Base-by-base conservation (phyloP, 768 basidiomycete genomes). In the Boletus rubescentipes region DNA sequence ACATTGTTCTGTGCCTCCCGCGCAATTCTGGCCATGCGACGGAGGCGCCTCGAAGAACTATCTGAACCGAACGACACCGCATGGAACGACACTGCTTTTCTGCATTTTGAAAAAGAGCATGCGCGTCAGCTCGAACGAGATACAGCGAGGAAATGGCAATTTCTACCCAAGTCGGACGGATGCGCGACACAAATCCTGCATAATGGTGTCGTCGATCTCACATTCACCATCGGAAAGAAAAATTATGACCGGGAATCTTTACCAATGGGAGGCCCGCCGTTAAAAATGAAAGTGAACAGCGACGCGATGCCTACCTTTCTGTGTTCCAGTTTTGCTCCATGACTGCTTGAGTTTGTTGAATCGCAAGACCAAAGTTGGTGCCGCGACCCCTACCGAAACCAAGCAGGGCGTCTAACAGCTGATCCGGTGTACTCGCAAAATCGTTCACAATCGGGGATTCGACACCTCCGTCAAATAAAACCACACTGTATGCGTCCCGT, bases 71-170 rank as follows among this genome's bases (percentile, higher is more conserved):
- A 85, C 0, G 79, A 75, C n/a, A 86, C 79, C 0, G 83, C 63
- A 43, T 85, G 84, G 60, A 85, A 80, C 0, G 83, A 82, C 1
- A 83, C 68, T 0, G 82, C 67, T 68, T 80, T 80, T 12, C 84
- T 85, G 39, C n/a, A 26, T 3, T 31, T 40, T 0, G 2, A 18
- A n/a, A 20, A 40, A 4, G 21, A 39, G 16, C 42, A 21, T 3
- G 4, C n/a, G 2, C 14, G 21, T 58, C 35, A 52, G 46, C 20
- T 40, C 14, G 16, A 8, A 23, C 4, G 20, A 32, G 7, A 0
- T 18, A 34, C 3, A 18, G 1, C 4, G 8, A 26, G 1, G n/a
- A 23, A 15, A 32, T 5, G 16, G 16, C 5, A 6, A 15, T n/a
- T 4, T 7, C 30, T 55, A 81, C 80, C 83, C 81, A 5, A 72